A percentile compares a stretch with the other conserved stretches of the same genome.
phyloP scores from a whole-genome alignment of 2,329 filamentous ascomycete genomes.

The Aspergillus arachidicola region DNA sequence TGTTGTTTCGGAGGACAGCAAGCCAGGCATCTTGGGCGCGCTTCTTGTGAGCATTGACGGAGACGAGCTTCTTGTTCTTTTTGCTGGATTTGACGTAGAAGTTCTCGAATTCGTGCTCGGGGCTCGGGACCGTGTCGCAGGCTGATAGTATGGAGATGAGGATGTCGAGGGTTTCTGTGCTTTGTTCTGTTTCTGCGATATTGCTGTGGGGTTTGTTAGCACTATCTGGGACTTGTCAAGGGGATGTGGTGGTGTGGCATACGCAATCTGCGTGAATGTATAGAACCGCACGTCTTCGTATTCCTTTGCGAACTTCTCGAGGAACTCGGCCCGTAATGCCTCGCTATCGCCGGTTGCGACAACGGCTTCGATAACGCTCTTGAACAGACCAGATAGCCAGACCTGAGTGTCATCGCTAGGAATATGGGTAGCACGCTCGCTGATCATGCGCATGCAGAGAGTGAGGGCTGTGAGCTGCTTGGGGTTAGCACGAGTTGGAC shows the following conservation, averaged over 20 bases:
- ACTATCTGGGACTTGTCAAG: neutral
- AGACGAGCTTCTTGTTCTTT: slow-evolving; percentile 70
- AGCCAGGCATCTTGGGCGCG: slow-evolving; percentile 87
- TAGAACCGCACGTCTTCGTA: slow-evolving; percentile 85
- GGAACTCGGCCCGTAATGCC: slow-evolving; percentile 69
- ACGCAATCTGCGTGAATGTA: slow-evolving; percentile 75
- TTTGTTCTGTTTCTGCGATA: slow-evolving; percentile 33
- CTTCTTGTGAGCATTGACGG: slow-evolving; percentile 71
- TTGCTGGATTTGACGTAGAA: slow-evolving; percentile 55
- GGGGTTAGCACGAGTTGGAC: slow-evolving; percentile 15
- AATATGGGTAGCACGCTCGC: slow-evolving; percentile 71
- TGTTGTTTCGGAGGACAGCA: slow-evolving; percentile 66
- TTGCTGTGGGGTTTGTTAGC: slow-evolving; percentile 28
- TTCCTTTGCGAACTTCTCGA: slow-evolving; percentile 74
- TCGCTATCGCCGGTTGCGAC: slow-evolving; percentile 61
- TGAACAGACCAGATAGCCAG: slow-evolving; percentile 71
- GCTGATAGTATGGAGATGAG: slow-evolving; percentile 42
- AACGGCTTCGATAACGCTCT: slow-evolving; percentile 64
- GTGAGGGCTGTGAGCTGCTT: slow-evolving; percentile 69
- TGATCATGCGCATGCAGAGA: slow-evolving; percentile 79
- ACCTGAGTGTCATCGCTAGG: slow-evolving; percentile 64
- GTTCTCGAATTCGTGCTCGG: slow-evolving; percentile 39
- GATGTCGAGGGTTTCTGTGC: slow-evolving; percentile 35
- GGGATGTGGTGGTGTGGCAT: slow-evolving; percentile 39
- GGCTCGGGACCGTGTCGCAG: slow-evolving; percentile 68